phyloP scores from a whole-genome alignment of 805 yeast species.

The Candida rishiriensis region DNA sequence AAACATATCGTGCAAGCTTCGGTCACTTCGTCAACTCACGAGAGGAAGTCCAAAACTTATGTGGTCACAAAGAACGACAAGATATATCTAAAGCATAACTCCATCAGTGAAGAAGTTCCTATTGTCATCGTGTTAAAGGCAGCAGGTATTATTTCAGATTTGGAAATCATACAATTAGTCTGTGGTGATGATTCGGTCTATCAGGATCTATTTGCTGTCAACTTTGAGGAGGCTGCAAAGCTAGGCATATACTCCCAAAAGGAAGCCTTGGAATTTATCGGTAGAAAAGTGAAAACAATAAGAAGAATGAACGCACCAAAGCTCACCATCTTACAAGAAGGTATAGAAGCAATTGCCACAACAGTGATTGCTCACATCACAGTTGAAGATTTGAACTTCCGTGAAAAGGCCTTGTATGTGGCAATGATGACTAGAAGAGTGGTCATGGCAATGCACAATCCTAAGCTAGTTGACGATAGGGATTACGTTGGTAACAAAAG shows the following conservation, averaged over 20 bases:
- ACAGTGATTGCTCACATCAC: conserved; percentile 94
- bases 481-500: conserved; percentile 98
- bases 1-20: conserved; percentile 95
- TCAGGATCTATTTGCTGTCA: conserved; percentile 89
- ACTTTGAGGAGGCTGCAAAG: conserved; percentile 89
- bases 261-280: conserved; percentile 89
- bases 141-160: conserved; percentile 87
- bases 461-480: conserved; percentile 95
- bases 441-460: conserved; percentile 90
- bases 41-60: conserved; percentile 94
- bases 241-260: conserved; percentile 84
- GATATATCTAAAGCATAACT: conserved; percentile 90
- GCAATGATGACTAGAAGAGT: conserved; percentile 97
- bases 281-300: conserved; percentile 86
- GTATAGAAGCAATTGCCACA: conserved; percentile 93
- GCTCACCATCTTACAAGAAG: conserved; percentile 80
- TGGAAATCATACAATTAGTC: conserved; percentile 89
- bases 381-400: conserved; percentile 75
- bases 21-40: conserved; percentile 97
- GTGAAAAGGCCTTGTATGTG: conserved; percentile 90
- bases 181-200: conserved; percentile 86
- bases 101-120: conserved; percentile 92
- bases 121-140: conserved; percentile 91
- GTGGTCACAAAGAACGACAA: conserved; percentile 88
- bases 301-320: conserved; percentile 84